Evolutionary conservation across 108 stramenopile species (phyloP).

Genomic region (Phaeodactylum tricornutum): DNA sequence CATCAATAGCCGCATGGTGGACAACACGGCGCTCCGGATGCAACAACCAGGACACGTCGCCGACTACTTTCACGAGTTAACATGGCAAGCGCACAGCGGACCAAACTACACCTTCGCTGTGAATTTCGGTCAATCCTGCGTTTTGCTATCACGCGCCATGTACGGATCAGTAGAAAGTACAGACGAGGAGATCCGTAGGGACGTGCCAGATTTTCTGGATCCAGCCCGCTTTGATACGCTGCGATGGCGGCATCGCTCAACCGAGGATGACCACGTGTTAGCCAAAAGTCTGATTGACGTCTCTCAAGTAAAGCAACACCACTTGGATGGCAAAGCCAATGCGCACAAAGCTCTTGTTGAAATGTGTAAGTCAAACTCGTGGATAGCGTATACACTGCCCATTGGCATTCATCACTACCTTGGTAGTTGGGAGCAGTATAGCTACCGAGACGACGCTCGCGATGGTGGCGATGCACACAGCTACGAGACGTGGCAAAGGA

Average conservation of each 20-base stretch:
- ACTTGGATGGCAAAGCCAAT: no score
- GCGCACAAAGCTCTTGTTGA: no score
- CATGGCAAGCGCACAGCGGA: no score
- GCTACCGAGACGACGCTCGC: constrained; percentile 3
- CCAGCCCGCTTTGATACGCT: constrained; percentile 7
- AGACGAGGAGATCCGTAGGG: background rate
- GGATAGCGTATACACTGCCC: background rate
- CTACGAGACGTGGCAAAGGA: no score
- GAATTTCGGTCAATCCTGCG: background rate
- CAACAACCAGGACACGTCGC: no score
- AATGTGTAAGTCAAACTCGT: no score
- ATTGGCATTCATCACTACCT: constrained; percentile 19
- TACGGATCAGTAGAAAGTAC: background rate
- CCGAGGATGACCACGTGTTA: constrained; percentile 2
- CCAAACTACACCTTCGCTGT: no score
- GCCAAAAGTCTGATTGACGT: constrained; percentile 51
- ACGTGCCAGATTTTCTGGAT: background rate
- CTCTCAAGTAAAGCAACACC: no score
- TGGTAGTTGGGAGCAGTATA: constrained; percentile 5
- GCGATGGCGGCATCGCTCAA: constrained; percentile 2
- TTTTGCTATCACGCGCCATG: background rate
- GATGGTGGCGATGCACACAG: constrained; percentile 1
- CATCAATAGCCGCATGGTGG: no score
- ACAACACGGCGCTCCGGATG: no score
- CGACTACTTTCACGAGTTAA: no score